Percentiles rank a stretch among this genome's conserved stretches.
Evolutionary conservation across 2,329 filamentous ascomycete species (phyloP).

Genomic region (Aspergillus tubingensis): DNA sequence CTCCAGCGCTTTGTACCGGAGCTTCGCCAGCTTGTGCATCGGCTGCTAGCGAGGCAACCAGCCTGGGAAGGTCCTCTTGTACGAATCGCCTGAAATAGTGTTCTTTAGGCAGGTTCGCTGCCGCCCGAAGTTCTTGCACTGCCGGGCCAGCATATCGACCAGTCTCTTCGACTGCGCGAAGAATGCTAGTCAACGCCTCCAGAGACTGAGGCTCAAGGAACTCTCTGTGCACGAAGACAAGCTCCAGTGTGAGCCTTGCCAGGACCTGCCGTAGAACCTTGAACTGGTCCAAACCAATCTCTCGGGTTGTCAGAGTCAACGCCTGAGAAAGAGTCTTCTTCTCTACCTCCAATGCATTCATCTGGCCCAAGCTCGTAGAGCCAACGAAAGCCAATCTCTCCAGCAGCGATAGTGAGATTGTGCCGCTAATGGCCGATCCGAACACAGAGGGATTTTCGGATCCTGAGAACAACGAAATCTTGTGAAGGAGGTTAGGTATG

Average conservation of each 20-base stretch:
- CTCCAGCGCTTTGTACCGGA: conserved; percentile 46
- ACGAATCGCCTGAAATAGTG: conserved; percentile 42
- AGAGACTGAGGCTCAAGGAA: conserved; percentile 35
- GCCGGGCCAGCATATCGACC: conserved; percentile 17
- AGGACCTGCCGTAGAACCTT: conserved; percentile 53
- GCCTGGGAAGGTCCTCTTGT: conserved; percentile 31
- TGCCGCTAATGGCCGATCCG: conserved; percentile 51
- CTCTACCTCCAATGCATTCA: conserved; percentile 66
- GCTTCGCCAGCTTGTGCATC: conserved; percentile 19
- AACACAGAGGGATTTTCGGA: conserved; percentile 31
- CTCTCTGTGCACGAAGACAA: conserved; percentile 38
- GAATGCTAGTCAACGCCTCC: conserved; percentile 21
- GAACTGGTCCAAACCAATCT: conserved; percentile 55
- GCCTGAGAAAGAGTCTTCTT: conserved; percentile 62
- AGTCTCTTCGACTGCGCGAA: conserved; percentile 30
- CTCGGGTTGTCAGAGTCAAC: conserved; percentile 52
- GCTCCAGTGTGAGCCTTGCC: conserved; percentile 35
- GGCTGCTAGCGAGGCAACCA: conserved; percentile 28
- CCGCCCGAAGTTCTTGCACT: conserved; percentile 20
- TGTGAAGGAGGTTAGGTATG: conserved; percentile 40
- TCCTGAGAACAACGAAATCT: conserved; percentile 40
- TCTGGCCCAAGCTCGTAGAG: conserved; percentile 59
- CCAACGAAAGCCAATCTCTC: conserved; percentile 55
- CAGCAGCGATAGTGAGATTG: conserved; percentile 56
- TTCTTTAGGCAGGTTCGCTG: conserved; percentile 23